These are phyloP conservation scores for Hygrophorus russula DNA, from an alignment of 768 basidiomycete genomes.

Conservation along the genomic window DNA sequence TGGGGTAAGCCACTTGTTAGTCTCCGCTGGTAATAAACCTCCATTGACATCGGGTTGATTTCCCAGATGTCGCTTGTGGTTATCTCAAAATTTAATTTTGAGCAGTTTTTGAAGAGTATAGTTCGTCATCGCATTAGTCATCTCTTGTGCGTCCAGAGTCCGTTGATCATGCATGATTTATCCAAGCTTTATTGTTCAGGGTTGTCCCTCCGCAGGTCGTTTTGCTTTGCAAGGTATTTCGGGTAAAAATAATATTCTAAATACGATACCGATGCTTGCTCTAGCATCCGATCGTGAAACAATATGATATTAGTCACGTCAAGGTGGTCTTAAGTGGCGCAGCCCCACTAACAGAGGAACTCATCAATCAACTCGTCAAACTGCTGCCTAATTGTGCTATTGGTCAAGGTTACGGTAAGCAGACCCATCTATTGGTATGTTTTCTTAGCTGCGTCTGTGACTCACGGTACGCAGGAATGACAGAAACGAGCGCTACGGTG, in stretches of 20 bases:
- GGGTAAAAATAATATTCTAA: constrained; percentile 1
- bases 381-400: constrained; percentile 43
- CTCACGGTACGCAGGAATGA: constrained; percentile 37
- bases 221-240: constrained; percentile 41
- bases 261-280: background rate
- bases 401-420: constrained; percentile 46
- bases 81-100: constrained; percentile 55
- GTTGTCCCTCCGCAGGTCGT: constrained; percentile 49
- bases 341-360: constrained; percentile 45
- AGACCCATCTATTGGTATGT: background rate
- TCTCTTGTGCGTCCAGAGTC: constrained; percentile 40
- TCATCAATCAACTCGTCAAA: constrained; percentile 35
- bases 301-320: constrained; percentile 36
- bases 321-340: constrained; percentile 45
- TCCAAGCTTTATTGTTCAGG: constrained; percentile 15
- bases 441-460: constrained; percentile 30
- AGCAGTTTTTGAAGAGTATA: constrained; percentile 45
- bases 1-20: constrained; percentile 27
- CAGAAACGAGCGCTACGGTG: constrained; percentile 47
- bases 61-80: constrained; percentile 42
- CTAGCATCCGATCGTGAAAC: constrained; percentile 40
- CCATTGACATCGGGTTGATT: background rate
- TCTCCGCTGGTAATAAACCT: background rate
- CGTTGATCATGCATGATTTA: constrained; percentile 37
- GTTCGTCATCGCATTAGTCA: constrained; percentile 45